Base-by-base conservation (phyloP, 2,329 filamentous ascomycete genomes). In the Blastomyces emzantsi region DNA sequence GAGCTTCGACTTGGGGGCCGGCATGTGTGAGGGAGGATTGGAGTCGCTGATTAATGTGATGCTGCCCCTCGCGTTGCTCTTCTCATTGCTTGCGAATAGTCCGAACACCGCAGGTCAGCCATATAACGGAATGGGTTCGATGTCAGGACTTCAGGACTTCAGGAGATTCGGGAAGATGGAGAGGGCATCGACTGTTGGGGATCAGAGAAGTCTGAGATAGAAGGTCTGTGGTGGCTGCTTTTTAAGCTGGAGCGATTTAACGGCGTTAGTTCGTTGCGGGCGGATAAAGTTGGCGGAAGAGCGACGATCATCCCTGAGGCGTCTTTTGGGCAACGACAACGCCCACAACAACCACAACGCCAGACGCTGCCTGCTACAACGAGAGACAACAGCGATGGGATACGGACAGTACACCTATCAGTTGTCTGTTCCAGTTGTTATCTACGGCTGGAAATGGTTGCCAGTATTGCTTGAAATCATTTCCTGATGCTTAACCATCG, bases 1-100 rank as follows among this genome's bases (percentile, higher is more conserved):
- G 71, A 80, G 72, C 74, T 72, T 75, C 63, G 74, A 75, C 71
- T 73, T 75, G 68, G 70, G 70, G 66, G 72, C 72, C 74, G 76
- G 76, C 76, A 78, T 78, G 75, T 77, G 76, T 76, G 68, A 72
- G 41, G n/a, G n/a, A 30, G 28, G n/a, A 22, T 52, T n/a, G 36
- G 55, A 45, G 55, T 25, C 19, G 33, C 22, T 25, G 30, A 17
- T 28, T 47, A 28, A 60, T 45, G 41, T 13, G 28, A 54, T 52
- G 45, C 45, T 61, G 60, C 47, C 49, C 49, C 60, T 61, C 47
- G 45, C 45, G 60, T 39, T 61, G 22, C n/a, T 52, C 49, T 61
- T 36, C 49, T 61, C 60, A 30, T 51, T 60, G 58, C 41, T 22
- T 39, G 60, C 30, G 45, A 33, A 61, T 41, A n/a, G n/a, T 13